A percentile compares a stretch with the other conserved stretches of the same genome.
Conservation (phyloP, 2,329 filamentous ascomycete genomes). For the Aureobasidium sp. region DNA sequence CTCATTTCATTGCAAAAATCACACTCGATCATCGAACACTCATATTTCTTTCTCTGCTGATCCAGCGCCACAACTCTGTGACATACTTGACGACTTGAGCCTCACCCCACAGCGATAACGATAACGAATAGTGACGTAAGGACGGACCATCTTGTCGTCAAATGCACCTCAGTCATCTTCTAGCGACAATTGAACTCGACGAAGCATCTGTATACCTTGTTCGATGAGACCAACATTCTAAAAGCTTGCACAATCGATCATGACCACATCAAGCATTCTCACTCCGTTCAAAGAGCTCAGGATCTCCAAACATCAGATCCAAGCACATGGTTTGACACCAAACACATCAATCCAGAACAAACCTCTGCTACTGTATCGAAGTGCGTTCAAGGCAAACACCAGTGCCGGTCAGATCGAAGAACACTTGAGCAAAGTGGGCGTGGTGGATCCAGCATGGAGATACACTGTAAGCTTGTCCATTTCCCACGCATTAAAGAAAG, state of each 20-base stretch:
- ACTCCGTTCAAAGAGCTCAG: slow-evolving; percentile 43
- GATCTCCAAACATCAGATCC: slow-evolving; percentile 52
- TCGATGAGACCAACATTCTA: neutral
- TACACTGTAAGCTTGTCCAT: slow-evolving; percentile 37
- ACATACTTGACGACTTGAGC: neutral
- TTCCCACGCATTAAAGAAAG: neutral
- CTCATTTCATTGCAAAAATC: neutral
- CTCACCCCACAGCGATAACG: neutral
- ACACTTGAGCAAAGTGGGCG: slow-evolving; percentile 45
- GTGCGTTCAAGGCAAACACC: slow-evolving; percentile 39
- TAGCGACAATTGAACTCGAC: too few relatives aligned
- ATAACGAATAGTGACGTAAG: slow-evolving; percentile 1
- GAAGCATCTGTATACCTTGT: neutral
- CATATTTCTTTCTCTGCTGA: neutral
- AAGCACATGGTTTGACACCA: slow-evolving; percentile 47
- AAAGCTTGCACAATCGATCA: neutral
- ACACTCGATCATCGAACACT: neutral
- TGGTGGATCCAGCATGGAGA: slow-evolving; percentile 56
- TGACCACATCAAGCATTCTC: slow-evolving; percentile 19
- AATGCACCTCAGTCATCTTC: too few relatives aligned
- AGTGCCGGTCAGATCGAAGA: slow-evolving; percentile 45
- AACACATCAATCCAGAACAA: slow-evolving; percentile 57
- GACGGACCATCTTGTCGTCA: too few relatives aligned
- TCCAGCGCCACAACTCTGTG: neutral
- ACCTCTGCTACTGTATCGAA: slow-evolving; percentile 58